A percentile compares a stretch with the other conserved stretches of the same genome.
These are phyloP conservation scores for Collybia mongolica DNA, from an alignment of 768 basidiomycete genomes.

Conservation along the genomic window DNA sequence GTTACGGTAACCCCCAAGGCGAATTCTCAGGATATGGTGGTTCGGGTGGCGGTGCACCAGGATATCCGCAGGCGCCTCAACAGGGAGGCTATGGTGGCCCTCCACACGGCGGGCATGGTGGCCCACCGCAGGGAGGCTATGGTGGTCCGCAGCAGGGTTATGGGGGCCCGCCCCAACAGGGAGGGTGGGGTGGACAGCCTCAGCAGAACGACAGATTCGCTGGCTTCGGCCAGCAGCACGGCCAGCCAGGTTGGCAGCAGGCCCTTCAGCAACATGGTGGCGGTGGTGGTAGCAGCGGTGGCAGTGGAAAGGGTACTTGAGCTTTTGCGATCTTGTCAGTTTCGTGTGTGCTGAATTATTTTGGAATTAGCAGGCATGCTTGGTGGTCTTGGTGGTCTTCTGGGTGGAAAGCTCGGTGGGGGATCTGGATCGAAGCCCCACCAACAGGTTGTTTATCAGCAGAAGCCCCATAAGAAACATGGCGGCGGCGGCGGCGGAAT, in stretches of 20 bases:
- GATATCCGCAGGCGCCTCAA: constrained; percentile 16
- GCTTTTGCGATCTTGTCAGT: too few relatives aligned
- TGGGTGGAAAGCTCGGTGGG: constrained; percentile 18
- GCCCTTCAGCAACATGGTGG: constrained; percentile 10
- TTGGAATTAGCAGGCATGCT: background rate
- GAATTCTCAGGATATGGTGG: constrained; percentile 21
- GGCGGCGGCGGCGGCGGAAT: constrained; percentile 39
- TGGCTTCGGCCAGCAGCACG: constrained; percentile 10
- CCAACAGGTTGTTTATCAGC: constrained; percentile 35
- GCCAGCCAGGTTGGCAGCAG: background rate
- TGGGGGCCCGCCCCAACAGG: constrained; percentile 12
- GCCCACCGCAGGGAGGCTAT: constrained; percentile 18
- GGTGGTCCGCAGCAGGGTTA: constrained; percentile 16
- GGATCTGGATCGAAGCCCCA: constrained; percentile 13
- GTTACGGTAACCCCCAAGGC: constrained; percentile 27
- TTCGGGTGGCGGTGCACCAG: constrained; percentile 11
- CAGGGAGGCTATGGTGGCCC: constrained; percentile 16
- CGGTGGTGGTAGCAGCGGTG: constrained; percentile 6
- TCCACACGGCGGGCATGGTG: constrained; percentile 20
- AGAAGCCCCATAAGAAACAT: constrained; percentile 38
- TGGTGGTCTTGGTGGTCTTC: constrained; percentile 9
- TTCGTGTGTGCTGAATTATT: background rate
- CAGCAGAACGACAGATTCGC: too few relatives aligned
- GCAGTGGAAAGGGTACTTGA: constrained; percentile 4
- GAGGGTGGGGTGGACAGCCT: background rate